Base-by-base conservation (phyloP, 352 stramenopile species). In the Globisporangium abappressorium region DNA sequence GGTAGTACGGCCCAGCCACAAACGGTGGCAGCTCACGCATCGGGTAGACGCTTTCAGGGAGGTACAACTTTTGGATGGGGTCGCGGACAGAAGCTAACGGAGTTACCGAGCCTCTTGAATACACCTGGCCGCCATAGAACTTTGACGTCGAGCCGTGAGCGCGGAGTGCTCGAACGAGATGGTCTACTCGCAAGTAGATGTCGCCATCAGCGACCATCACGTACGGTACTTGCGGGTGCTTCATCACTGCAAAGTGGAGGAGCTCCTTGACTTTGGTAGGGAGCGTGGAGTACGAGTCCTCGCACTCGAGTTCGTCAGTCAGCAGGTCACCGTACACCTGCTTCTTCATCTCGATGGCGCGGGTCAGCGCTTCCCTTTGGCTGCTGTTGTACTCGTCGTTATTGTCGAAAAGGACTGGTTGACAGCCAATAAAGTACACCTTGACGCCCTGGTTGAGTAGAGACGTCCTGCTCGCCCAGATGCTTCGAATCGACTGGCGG, bases 191-290 rank as follows among this genome's bases (percentile, higher is more conserved):
- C 5, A 89, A 58, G 36, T 86, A 88, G 18, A 89, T 69, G 53
- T 90, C 79, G 38, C 89, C 82, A 62, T 90, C 81, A 6, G 75
- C 69, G 30, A 90, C 71, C 77, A 90, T 83, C 0, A 90, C 66
- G 66, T 87, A 90, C 43, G 70, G 55, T 4, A 65, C 54, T 7
- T 56, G 57, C 0, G 69, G 30, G 22, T 67, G 64, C 0, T 66
- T 8, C 3, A 56, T 69, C 1, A 55, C 55, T 30, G 66, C 66
- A 24, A 78, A 75, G 26, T 70, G 62, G 15, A 82, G 41, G 33
- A 88, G 85, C 28, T 68, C 73, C 18, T 69, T 78, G 9, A 80
- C 74, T 59, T 86, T 85, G 15, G 51, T 57, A 1, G 75, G 67
- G 18, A 82, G 41, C 22, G 72, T 54, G 15, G 70, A 60, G 68